A percentile compares a stretch with the other conserved stretches of the same genome.
phyloP scores from a whole-genome alignment of 2,329 filamentous ascomycete genomes.

The Colletotrichum cereale region DNA sequence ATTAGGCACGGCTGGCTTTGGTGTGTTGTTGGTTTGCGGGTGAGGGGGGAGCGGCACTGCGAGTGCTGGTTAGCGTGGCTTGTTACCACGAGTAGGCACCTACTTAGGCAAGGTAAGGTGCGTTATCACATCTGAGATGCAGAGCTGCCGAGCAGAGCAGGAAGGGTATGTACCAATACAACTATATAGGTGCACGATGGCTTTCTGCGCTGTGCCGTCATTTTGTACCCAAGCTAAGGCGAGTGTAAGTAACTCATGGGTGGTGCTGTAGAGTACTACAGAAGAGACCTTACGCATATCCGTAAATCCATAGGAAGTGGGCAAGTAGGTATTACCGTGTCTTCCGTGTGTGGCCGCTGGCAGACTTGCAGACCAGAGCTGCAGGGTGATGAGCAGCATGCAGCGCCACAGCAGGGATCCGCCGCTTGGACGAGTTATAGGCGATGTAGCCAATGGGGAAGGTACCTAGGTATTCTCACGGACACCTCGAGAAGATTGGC shows the following conservation, averaged over 20 bases:
- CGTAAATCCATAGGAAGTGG: neutral
- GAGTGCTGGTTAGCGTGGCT: neutral
- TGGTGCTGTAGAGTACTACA: neutral
- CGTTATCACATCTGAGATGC: slow-evolving; percentile 37
- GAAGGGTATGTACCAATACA: slow-evolving; percentile 15
- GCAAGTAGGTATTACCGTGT: neutral
- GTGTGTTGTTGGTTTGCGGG: slow-evolving; percentile 29
- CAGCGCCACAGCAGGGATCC: slow-evolving; percentile 4
- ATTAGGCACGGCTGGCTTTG: neutral
- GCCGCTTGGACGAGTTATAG: neutral
- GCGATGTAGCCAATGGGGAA: neutral
- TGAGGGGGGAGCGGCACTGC: slow-evolving; percentile 25
- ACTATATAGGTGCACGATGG: neutral
- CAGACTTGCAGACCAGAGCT: neutral
- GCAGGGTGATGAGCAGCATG: neutral
- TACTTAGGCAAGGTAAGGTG: slow-evolving; percentile 19
- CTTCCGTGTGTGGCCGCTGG: neutral
- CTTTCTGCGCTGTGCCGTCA: neutral
- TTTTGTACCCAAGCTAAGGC: neutral
- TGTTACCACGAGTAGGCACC: neutral
- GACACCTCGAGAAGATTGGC: neutral
- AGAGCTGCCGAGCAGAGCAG: slow-evolving; percentile 9
- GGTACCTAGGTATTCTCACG: neutral
- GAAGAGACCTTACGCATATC: neutral
- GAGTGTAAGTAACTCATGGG: neutral